Percentiles rank a stretch among this genome's conserved stretches.
Conservation (phyloP, 2,329 filamentous ascomycete genomes). For the Pezicula carpinea region DNA sequence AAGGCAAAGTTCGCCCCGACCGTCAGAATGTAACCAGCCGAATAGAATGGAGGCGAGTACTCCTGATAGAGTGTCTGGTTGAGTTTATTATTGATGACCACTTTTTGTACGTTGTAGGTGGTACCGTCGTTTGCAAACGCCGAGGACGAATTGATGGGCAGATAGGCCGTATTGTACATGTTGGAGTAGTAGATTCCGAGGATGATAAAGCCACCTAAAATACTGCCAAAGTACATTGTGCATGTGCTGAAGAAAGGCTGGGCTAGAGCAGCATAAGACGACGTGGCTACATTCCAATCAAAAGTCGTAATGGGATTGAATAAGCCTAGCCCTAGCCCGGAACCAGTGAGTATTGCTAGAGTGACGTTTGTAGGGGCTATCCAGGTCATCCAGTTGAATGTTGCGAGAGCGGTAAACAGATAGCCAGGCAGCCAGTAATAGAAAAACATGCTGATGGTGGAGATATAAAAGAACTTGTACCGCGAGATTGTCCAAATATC, state of each 20-base stretch:
- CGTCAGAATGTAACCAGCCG: conserved; percentile 37
- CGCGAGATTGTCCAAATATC: conserved; percentile 16
- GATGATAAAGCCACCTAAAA: conserved; percentile 18
- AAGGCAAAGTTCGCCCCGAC: conserved; percentile 40
- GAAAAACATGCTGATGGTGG: conserved; percentile 10
- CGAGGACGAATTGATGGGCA: conserved; percentile 43
- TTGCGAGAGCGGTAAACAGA: conserved; percentile 26
- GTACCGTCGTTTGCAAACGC: conserved; percentile 41
- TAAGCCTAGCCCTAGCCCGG: conserved; percentile 34
- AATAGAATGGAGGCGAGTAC: conserved; percentile 42
- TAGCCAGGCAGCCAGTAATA: conserved; percentile 24
- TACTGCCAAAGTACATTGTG: conserved; percentile 23
- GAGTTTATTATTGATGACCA: conserved; percentile 30
- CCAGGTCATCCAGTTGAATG: conserved; percentile 26
- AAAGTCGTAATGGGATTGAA: conserved; percentile 47
- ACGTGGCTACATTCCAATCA: conserved; percentile 40
- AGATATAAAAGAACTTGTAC: conserved; percentile 15
- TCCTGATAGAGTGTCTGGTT: conserved; percentile 34
- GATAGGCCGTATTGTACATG: conserved; percentile 38
- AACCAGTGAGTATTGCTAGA: conserved; percentile 39
- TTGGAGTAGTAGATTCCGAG: conserved; percentile 26
- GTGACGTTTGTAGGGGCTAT: conserved; percentile 14
- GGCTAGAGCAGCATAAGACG: conserved; percentile 29
- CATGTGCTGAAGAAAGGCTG: conserved; percentile 27
- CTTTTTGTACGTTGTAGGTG: conserved; percentile 30